Base-by-base conservation (phyloP, 2,329 filamentous ascomycete species). In the Penicillium sp. region DNA sequence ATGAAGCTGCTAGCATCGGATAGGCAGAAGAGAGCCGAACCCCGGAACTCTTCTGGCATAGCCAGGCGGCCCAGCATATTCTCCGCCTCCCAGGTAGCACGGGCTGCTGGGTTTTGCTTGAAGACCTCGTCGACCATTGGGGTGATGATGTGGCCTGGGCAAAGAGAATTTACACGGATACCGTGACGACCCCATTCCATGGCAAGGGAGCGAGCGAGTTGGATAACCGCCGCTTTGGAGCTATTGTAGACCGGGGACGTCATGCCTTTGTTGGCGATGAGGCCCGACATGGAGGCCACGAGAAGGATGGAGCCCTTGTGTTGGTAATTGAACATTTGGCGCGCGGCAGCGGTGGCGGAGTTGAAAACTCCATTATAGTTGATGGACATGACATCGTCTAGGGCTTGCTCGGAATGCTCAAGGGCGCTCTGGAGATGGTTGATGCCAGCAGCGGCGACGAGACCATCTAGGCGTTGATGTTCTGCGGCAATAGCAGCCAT, bases 41-140 rank as follows among this genome's bases (percentile, higher is more conserved):
- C 81, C 53, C 83, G 78, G 63, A 83, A 83, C 57, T 85, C 82
- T 57, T 84, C 80, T 0, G 81, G 79, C 7, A 71, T 73, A 5
- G 81, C 81, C 42, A 84, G 62, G 23, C 80, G 73, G 8, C 79
- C 79, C 24, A 85, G 71, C 64, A 85, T 77, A 54, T 77, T 78
- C 63, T 77, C 74, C 0, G 65, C 63, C 53, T 76, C 74, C 75
- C 75, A 78, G 6, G 67, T 66, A 10, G 67, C 68, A 24, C 65
- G 62, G 5, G 72, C 62, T 64, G 91, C 88, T 0, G 90, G 90
- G 60, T 83, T 88, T 58, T 87, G 80, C 59, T 85, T 80, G 65
- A 96, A 94, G 29, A 95, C 81, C 52, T 83, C 81, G 68, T 89
- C 83, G 1, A 93, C 89, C 91, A 96, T 95, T 21, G 87, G 84